Conservation (phyloP, 768 basidiomycete genomes). For the Phaeolepiota aurea region DNA sequence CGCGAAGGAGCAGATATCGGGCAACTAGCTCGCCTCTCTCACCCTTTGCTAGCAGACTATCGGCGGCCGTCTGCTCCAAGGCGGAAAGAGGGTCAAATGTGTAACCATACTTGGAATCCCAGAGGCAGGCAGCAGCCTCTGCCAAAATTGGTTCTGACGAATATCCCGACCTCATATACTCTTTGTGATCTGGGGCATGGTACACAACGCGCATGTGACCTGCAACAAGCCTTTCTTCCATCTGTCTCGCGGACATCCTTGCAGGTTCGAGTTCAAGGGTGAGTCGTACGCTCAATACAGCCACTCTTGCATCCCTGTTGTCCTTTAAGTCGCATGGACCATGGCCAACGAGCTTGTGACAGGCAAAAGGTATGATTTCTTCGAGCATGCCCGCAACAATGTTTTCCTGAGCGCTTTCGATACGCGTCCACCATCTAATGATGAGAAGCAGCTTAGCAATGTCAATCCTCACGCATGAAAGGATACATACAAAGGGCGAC, state of each 20-base stretch:
- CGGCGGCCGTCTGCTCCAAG: not conserved
- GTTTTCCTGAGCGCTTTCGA: too few species aligned
- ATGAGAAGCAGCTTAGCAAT: too few species aligned
- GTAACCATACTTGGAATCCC: not conserved
- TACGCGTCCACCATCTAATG: too few species aligned
- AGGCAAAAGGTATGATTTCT: too few species aligned
- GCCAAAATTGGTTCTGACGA: constrained; percentile 1
- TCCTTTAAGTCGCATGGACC: too few species aligned
- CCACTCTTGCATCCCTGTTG: not conserved
- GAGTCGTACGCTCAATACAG: not conserved
- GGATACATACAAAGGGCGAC: not conserved
- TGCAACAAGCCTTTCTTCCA: not conserved
- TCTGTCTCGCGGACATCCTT: not conserved
- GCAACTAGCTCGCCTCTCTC: not conserved
- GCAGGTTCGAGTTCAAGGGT: not conserved
- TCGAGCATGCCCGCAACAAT: too few species aligned
- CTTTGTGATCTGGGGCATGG: not conserved
- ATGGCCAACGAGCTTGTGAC: too few species aligned
- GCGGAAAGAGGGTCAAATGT: not conserved
- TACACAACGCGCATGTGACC: not conserved
- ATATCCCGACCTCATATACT: not conserved
- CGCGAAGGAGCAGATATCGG: not conserved
- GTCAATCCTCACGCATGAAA: too few species aligned
- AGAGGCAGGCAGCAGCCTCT: not conserved
- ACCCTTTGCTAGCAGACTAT: not conserved